Conservation (phyloP, 129 eudicot species). For the Calendula officinalis region DNA sequence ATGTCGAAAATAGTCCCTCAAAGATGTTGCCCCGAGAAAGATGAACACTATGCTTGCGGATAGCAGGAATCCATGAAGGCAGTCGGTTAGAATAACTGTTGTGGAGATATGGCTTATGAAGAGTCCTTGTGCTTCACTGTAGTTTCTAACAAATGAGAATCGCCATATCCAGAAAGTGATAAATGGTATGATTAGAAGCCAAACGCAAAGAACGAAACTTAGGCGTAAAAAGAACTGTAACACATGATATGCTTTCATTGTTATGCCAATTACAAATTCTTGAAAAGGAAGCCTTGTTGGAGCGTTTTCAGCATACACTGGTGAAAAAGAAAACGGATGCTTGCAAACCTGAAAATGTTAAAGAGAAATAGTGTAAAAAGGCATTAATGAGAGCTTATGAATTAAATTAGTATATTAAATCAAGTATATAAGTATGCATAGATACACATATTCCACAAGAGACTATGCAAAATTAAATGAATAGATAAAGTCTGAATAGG, state of each 20-base stretch:
- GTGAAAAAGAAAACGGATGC: slow-evolving; percentile 84
- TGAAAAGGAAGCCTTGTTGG: slow-evolving; percentile 89
- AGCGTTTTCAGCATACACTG: slow-evolving; percentile 92
- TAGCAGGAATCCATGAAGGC: slow-evolving; percentile 92
- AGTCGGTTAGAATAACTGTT: slow-evolving; percentile 69
- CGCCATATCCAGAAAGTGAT: slow-evolving; percentile 98
- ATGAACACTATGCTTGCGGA: slow-evolving; percentile 93
- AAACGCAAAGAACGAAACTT: slow-evolving; percentile 78
- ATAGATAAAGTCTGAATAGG: background rate
- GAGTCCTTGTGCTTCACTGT: slow-evolving; percentile 72
- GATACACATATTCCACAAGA: background rate
- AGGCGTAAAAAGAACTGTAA: slow-evolving; percentile 84
- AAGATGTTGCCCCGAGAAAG: slow-evolving; percentile 90
- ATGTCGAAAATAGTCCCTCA: slow-evolving; percentile 89
- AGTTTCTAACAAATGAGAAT: slow-evolving; percentile 74
- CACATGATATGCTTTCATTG: slow-evolving; percentile 73
- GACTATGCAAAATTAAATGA: background rate
- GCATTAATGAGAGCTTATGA: slow-evolving; percentile 4
- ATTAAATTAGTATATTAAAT: background rate
- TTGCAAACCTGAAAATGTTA: slow-evolving; percentile 70
- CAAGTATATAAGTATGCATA: background rate
- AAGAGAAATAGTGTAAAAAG: background rate
- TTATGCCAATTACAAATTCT: slow-evolving; percentile 83
- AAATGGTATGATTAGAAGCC: slow-evolving; percentile 89
- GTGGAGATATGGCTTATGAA: slow-evolving; percentile 71